A percentile compares a stretch with the other conserved stretches of the same genome.
phyloP scores from a whole-genome alignment of 768 basidiomycete genomes.

The Tulasnella sp. region DNA sequence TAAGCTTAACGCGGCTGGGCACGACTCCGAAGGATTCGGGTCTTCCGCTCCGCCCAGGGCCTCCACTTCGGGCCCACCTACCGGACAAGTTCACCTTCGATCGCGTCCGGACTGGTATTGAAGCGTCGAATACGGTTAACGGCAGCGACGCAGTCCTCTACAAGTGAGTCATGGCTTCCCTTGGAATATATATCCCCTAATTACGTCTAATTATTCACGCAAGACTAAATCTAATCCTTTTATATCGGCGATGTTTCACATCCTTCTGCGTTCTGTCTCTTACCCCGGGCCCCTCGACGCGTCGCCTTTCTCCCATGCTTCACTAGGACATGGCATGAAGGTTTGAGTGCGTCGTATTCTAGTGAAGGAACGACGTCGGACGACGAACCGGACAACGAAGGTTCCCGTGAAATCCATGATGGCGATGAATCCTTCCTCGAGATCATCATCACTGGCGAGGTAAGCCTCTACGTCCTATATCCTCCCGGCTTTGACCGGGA shows the following conservation, averaged over 20 bases:
- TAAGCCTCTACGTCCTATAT: slow-evolving; percentile 23
- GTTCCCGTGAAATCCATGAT: slow-evolving; percentile 32
- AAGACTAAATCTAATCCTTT: not conserved
- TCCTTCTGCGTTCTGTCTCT: not conserved
- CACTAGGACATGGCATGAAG: not conserved
- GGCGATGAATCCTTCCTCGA: slow-evolving; percentile 46
- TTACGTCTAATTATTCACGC: not conserved
- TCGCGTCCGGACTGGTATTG: not conserved
- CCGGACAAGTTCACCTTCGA: slow-evolving; percentile 1
- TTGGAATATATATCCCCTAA: not conserved
- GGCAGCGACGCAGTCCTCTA: slow-evolving; percentile 1
- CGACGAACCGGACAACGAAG: slow-evolving; percentile 26
- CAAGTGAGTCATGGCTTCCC: slow-evolving; percentile 1
- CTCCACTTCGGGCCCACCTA: slow-evolving; percentile 7
- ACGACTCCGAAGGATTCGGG: not conserved
- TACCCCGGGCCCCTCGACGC: not conserved
- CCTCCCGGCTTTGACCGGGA: not conserved
- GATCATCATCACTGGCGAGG: slow-evolving; percentile 50
- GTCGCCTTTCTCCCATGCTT: not conserved
- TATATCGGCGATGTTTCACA: not conserved
- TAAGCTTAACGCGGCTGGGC: not conserved
- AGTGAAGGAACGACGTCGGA: slow-evolving; percentile 15
- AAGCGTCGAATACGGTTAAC: not conserved
- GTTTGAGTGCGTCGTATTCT: too few relatives aligned
- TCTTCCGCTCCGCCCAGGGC: slow-evolving; percentile 8